A percentile compares a stretch with the other conserved stretches of the same genome.
These are phyloP conservation scores for Zygoascus ofunaensis DNA, from an alignment of 805 yeast species.

Conservation along the genomic window DNA sequence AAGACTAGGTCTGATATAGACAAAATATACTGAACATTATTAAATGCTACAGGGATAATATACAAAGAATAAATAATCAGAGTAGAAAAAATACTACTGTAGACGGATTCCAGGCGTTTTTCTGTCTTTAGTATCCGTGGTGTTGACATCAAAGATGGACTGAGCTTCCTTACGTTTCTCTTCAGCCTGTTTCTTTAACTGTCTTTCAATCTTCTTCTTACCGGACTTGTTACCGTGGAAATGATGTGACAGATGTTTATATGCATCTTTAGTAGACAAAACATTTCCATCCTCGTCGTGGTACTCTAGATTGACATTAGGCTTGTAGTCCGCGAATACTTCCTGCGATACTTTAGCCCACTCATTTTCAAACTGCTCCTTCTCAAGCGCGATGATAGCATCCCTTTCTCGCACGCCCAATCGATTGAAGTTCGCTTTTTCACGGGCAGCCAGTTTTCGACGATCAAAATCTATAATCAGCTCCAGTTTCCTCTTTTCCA, in stretches of 20 bases:
- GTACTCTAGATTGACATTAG: constrained; percentile 43
- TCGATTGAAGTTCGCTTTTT: constrained; percentile 18
- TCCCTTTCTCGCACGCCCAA: constrained; percentile 27
- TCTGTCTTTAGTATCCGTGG: constrained; percentile 1
- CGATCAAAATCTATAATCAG: constrained; percentile 19
- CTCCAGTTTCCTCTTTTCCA: constrained; percentile 13
- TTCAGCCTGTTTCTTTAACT: constrained; percentile 23
- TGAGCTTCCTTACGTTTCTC: constrained; percentile 18
- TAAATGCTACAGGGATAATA: neutral
- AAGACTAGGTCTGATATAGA: no score
- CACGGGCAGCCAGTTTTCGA: constrained; percentile 18
- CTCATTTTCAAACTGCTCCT: constrained; percentile 22
- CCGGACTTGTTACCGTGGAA: constrained; percentile 55
- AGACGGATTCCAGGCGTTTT: constrained; percentile 8
- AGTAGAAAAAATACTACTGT: neutral
- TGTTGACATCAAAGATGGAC: constrained; percentile 12
- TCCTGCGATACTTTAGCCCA: constrained; percentile 25
- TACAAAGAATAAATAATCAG: neutral
- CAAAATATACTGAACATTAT: no score
- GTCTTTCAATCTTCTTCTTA: constrained; percentile 28
- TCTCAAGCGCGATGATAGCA: constrained; percentile 25
- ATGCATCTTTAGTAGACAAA: constrained; percentile 61
- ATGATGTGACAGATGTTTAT: constrained; percentile 63
- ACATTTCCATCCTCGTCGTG: constrained; percentile 55
- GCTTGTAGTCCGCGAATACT: constrained; percentile 33